These are phyloP conservation scores for Meyerozyma smithsonii DNA, from an alignment of 1,139 yeast species.

Conservation along the genomic window DNA sequence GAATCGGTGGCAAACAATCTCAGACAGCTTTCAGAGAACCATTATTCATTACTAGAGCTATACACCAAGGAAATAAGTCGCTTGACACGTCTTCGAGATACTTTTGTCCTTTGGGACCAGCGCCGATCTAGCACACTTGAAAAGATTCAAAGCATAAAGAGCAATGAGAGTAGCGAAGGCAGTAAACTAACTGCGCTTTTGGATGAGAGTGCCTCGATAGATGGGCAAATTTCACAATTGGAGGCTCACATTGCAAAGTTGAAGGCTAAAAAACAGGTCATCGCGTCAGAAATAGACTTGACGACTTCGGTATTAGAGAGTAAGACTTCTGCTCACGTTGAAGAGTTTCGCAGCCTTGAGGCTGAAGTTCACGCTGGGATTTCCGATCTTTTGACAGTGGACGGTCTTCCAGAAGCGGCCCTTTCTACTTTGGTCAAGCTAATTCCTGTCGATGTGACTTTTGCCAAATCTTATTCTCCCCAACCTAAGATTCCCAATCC, in stretches of 20 bases:
- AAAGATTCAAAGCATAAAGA: conserved; percentile 38
- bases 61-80: conserved; percentile 36
- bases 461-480: conserved; percentile 16
- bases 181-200: conserved; percentile 34
- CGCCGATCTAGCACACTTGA: conserved; percentile 29
- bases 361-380: conserved; percentile 33
- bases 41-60: conserved; percentile 46
- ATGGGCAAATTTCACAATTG: conserved; percentile 36
- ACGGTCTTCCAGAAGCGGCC: conserved; percentile 20
- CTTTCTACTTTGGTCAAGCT: conserved; percentile 16
- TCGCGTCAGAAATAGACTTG: conserved; percentile 41
- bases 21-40: conserved; percentile 36
- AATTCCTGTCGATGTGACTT: conserved; percentile 29
- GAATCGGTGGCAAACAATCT: conserved; percentile 22
- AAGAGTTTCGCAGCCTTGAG: conserved; percentile 38
- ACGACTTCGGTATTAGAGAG: conserved; percentile 56
- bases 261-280: conserved; percentile 30
- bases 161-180: conserved; percentile 43
- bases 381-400: conserved; percentile 18
- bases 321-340: conserved; percentile 40
- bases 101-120: conserved; percentile 44
- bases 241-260: conserved; percentile 35
- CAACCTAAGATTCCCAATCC: conserved; percentile 2
- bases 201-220: conserved; percentile 30
- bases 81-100: conserved; percentile 23